phyloP scores from a whole-genome alignment of 1,139 yeast genomes.

The Debaryomycetaceae sp. region DNA sequence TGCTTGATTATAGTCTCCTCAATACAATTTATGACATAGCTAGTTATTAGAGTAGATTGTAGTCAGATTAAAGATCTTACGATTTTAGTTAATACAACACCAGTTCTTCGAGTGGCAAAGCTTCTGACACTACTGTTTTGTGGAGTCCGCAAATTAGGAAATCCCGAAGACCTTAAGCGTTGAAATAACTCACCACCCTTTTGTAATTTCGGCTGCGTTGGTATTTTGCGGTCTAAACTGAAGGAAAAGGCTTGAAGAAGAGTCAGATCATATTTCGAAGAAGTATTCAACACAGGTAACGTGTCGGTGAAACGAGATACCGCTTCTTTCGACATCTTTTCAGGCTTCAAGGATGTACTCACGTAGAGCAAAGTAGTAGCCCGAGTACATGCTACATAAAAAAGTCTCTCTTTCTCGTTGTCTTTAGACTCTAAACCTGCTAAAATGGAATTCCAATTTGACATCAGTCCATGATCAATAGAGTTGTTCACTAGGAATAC shows the following conservation, averaged over 20 bases:
- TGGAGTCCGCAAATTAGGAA: constrained; percentile 4
- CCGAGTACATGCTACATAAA: constrained; percentile 66
- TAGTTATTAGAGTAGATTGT: not conserved
- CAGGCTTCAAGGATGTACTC: constrained; percentile 10
- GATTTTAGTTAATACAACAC: not conserved
- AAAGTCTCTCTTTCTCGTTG: constrained; percentile 28
- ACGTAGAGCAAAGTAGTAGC: constrained; percentile 52
- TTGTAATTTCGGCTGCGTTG: constrained; percentile 6
- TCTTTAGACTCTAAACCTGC: constrained; percentile 5
- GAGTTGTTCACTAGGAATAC: constrained; percentile 48
- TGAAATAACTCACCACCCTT: constrained; percentile 10
- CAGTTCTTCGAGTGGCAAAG: not conserved
- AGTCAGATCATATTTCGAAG: constrained; percentile 1
- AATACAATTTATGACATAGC: no score
- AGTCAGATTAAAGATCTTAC: not conserved
- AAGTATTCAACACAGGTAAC: constrained; percentile 9
- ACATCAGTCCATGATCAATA: constrained; percentile 4
- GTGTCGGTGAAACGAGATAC: constrained; percentile 10
- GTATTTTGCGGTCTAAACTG: constrained; percentile 7
- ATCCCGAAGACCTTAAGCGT: constrained; percentile 5
- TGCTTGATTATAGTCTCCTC: no score
- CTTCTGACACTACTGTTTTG: not conserved
- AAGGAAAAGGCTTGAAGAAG: constrained; percentile 7
- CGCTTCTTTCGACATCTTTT: constrained; percentile 7
- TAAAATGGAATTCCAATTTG: constrained; percentile 17